Base-by-base conservation (phyloP, 495 filamentous ascomycete species). In the Neurospora tetrasperma region DNA sequence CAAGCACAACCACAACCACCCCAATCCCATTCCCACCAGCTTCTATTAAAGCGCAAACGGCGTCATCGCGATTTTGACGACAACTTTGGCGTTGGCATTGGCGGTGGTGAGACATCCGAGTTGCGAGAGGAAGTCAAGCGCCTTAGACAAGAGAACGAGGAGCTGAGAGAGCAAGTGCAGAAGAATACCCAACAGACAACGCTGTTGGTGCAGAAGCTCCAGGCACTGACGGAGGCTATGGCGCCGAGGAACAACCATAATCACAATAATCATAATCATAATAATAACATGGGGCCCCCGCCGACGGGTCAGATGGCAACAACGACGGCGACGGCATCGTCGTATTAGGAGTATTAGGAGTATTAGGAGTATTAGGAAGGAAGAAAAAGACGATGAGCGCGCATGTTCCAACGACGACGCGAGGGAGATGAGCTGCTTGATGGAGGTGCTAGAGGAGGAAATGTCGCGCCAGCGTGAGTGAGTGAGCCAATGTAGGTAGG, bases 71-170 rank as follows among this genome's bases (percentile, higher is more conserved):
- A 66, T 18, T 38, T 5, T 2, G 31, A 38, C 6, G 44, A 38
- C 31, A 72, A 71, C 69, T 76, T 77, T 27, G 74, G 78, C 16
- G 72, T 23, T 31, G 27, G 27, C 27, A 27, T 27, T 27, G 27
- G 27, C 27, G 27, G 27, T 27, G 27, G 27, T 3, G 54, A 66
- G 54, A 66, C 54, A 5, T 66, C 71, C 1, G 80, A 81, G 38
- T 72, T 82, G 43, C 80, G 80, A 41, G 80, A 85, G 42, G 82
- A 85, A 72, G 73, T 83, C 41, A 80, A 82, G 72, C 75, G 81
- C 11, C 42, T 85, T 66, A 76, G 79, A 20, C 69, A 78, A 3
- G 81, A 83, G 78, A 83, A 80, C 74, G 76, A 77, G 74, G 82
- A 79, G 75, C 79, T 79, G 71, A 77, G 76, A 70, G 74, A 44